Evolutionary conservation across 2,329 filamentous ascomycete genomes (phyloP).

Genomic region (Verticillium nubilum): DNA sequence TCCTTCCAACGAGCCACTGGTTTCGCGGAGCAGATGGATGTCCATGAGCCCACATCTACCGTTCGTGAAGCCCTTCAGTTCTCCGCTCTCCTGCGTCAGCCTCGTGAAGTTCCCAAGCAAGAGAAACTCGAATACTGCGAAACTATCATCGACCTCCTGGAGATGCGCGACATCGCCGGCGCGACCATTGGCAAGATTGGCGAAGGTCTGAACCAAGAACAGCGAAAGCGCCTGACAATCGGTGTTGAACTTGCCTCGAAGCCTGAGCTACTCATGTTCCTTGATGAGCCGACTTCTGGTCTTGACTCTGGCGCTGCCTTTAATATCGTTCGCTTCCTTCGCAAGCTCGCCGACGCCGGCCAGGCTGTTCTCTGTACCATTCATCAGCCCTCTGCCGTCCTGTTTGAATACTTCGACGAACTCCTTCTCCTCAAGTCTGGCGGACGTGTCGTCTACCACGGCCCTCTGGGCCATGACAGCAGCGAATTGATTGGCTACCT

Average conservation of each 20-base stretch:
- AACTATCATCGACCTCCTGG: slow-evolving; percentile 61
- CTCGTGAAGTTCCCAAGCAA: slow-evolving; percentile 44
- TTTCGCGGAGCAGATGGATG: slow-evolving; percentile 60
- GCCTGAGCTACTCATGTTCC: slow-evolving; percentile 55
- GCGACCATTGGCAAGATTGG: slow-evolving; percentile 57
- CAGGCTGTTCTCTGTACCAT: slow-evolving; percentile 44
- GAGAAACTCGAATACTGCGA: slow-evolving; percentile 67
- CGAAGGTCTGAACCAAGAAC: slow-evolving; percentile 55
- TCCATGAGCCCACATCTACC: slow-evolving; percentile 61
- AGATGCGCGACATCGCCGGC: slow-evolving; percentile 62
- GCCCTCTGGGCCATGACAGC: slow-evolving; percentile 45
- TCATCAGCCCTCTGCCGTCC: slow-evolving; percentile 13
- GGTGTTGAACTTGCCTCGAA: slow-evolving; percentile 52
- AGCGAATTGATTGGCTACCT: slow-evolving; percentile 46
- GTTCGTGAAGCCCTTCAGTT: slow-evolving; percentile 63
- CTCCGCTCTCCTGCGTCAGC: slow-evolving; percentile 59
- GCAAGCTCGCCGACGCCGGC: slow-evolving; percentile 54
- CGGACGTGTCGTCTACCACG: slow-evolving; percentile 44
- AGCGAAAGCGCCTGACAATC: slow-evolving; percentile 51
- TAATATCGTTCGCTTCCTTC: slow-evolving; percentile 56
- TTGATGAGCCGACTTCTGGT: slow-evolving; percentile 58
- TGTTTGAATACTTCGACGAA: slow-evolving; percentile 13
- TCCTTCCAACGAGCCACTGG: slow-evolving; percentile 79
- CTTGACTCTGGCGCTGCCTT: slow-evolving; percentile 54
- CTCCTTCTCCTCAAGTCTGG: slow-evolving; percentile 21